phyloP scores from a whole-genome alignment of 2,329 filamentous ascomycete genomes.

The Fusarium udum region DNA sequence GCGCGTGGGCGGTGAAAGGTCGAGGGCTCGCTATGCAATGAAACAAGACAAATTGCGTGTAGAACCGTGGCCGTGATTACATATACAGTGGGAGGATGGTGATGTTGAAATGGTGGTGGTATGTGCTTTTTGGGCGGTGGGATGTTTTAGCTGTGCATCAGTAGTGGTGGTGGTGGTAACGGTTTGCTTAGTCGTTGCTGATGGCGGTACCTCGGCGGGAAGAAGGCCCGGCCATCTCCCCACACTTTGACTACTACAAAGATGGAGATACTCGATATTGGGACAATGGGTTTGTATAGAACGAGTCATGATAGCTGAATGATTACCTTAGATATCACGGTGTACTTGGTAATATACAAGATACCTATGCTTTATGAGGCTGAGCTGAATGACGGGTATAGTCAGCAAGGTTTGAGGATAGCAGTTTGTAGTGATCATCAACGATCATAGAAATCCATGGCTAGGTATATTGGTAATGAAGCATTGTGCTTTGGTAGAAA shows the following conservation, averaged over 20 bases:
- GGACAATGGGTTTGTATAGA: not conserved
- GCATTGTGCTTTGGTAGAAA: too few species aligned
- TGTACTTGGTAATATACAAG: too few species aligned
- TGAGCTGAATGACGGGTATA: not conserved
- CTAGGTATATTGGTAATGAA: not conserved
- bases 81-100: slow-evolving; percentile 9
- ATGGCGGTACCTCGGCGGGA: slow-evolving; percentile 33
- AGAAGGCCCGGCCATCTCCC: slow-evolving; percentile 36
- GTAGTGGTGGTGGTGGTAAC: not conserved
- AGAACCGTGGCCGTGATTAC: slow-evolving; percentile 15
- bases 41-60: not conserved
- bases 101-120: slow-evolving; percentile 5
- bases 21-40: not conserved
- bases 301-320: not conserved
- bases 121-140: slow-evolving; percentile 35
- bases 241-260: slow-evolving; percentile 8
- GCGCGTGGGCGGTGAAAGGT: not conserved
- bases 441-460: not conserved
- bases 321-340: too few species aligned
- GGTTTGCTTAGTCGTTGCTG: slow-evolving; percentile 26
- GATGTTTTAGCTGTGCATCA: slow-evolving; percentile 22
- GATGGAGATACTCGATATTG: not conserved
- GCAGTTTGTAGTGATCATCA: not conserved
- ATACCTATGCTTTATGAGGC: not conserved
- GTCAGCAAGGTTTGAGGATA: not conserved